Base-by-base conservation (phyloP, 495 filamentous ascomycete genomes). In the Tuber magnatum region DNA sequence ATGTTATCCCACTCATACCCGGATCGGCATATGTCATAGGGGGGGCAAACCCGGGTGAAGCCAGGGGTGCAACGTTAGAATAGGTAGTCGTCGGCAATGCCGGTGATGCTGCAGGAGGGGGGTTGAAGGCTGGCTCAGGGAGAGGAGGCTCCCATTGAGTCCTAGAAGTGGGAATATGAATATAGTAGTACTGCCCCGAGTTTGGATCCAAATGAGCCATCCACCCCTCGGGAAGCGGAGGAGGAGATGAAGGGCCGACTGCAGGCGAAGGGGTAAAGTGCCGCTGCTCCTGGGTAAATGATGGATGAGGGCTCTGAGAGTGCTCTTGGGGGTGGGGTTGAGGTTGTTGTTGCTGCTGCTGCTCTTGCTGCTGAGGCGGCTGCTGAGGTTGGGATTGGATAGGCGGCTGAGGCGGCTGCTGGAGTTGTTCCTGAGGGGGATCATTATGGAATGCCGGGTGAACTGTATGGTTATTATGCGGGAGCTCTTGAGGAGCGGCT, bases 81-180 rank as follows among this genome's bases (percentile, higher is more conserved):
- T 86, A 43, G 91, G 86, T 39, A 24, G 71, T 93, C 92, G 74
- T 97, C 87, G 80, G 92, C 91, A 75, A 96, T 83, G 8, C 94
- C 92, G 8, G 92, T 94, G 8, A 93, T 92, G 0, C 92, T 28
- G 48, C 40, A 32, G 70, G 51, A 39, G 69, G 65, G 72, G 48
- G 71, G 28, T 35, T 65, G 5, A 65, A 44, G 9, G 44, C 41
- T 35, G 41, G n/a, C 43, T 82, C 81, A 20, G 51, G 93, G 84
- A 97, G 97, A 35, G 95, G 95, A 81, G 97, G 97, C 78, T 99
- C 95, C 95, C 95, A 99, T 83, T 99, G 95, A 20, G 95, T 99
- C 5, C 93, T 93, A 81, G 97, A 95, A 0, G 95, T 94, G 16
- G 95, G 91, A 28, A 99, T 88, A 83, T 99, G 96, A 77, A 99